Percentiles rank a stretch among this genome's conserved stretches.
Conservation (phyloP, 2,329 filamentous ascomycete genomes). For the Aureobasidium sp. region DNA sequence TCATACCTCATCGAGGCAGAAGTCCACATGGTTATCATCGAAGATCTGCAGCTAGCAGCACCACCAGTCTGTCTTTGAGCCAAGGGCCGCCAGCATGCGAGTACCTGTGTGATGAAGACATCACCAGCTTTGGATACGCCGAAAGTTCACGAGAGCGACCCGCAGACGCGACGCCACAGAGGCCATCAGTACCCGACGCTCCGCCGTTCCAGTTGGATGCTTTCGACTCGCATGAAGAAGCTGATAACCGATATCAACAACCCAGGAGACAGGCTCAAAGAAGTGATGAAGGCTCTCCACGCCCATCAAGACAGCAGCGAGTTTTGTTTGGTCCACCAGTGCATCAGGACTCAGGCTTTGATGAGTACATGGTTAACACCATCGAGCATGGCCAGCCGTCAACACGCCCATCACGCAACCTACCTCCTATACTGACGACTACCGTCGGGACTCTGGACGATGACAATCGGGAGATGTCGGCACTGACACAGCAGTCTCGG, state of each 20-base stretch:
- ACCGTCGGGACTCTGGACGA: neutral
- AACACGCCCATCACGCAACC: neutral
- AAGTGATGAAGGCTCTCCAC: neutral
- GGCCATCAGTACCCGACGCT: neutral
- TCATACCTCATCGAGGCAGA: conserved; percentile 30
- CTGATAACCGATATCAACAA: neutral
- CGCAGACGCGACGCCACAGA: neutral
- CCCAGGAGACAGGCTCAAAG: neutral
- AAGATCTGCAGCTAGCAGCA: conserved; percentile 22
- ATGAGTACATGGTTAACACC: conserved; percentile 22
- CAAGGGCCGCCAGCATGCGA: neutral
- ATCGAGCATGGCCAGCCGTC: conserved; percentile 6
- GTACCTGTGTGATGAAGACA: neutral
- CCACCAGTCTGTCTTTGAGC: conserved; percentile 16
- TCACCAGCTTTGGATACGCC: neutral
- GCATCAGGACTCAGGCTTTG: conserved; percentile 31
- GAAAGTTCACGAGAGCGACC: neutral
- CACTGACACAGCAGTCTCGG: neutral
- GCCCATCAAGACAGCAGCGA: neutral
- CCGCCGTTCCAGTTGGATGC: neutral
- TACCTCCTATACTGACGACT: neutral
- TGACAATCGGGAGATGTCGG: neutral
- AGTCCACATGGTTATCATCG: conserved; percentile 27
- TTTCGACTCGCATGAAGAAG: neutral
- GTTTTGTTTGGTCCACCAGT: conserved; percentile 14